Evolutionary conservation across 768 basidiomycete species (phyloP), one percentile per base, ranked within the genome.

Genomic region (Pulveroboletus sp.): DNA sequence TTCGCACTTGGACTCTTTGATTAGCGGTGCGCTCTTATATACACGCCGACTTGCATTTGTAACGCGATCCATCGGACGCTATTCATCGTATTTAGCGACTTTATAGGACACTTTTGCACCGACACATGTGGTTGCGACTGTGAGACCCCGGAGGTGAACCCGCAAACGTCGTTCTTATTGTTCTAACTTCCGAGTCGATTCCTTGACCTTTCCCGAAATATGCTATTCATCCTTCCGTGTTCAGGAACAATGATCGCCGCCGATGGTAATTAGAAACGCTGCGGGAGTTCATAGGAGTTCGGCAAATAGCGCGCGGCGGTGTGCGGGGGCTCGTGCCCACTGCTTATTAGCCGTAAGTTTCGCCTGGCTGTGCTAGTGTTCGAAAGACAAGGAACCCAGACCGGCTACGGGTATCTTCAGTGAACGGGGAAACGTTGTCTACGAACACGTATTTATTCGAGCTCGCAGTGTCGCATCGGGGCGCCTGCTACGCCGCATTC

Each of bases 381-480:
- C 4, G 12, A 14, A 8, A 9, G 41, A n/a, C n/a, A n/a, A n/a
- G n/a, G n/a, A n/a, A n/a, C n/a, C n/a, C n/a, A n/a, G 22, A 41
- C 53, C 56, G 59, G 60, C 52, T 51, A 50, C 60, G 60, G 56
- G 45, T 55, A 58, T 50, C 50, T 38, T 44, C n/a, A 30, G 51
- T 40, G 38, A 26, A 49, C 59, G 40, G 45, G 30, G 26, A 35
- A n/a, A 49, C 41, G 35, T 32, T 12, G 8, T 20, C n/a, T n/a
- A 17, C 27, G 27, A 12, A 6, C 6, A 11, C 16, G 44, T 49
- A 59, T 50, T 49, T 60, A 61, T 50, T 47, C 37, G 29, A 14
- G 29, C 22, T 39, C 9, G 9, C 11, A 13, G 27, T 31, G 23
- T 19, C 54, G n/a, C n/a, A 31, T 35, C 20, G 26, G 10, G 23